Evolutionary conservation across 768 basidiomycete species (phyloP), one percentile per base, ranked within the genome.

Genomic region (Mycena olivaceomarginata): DNA sequence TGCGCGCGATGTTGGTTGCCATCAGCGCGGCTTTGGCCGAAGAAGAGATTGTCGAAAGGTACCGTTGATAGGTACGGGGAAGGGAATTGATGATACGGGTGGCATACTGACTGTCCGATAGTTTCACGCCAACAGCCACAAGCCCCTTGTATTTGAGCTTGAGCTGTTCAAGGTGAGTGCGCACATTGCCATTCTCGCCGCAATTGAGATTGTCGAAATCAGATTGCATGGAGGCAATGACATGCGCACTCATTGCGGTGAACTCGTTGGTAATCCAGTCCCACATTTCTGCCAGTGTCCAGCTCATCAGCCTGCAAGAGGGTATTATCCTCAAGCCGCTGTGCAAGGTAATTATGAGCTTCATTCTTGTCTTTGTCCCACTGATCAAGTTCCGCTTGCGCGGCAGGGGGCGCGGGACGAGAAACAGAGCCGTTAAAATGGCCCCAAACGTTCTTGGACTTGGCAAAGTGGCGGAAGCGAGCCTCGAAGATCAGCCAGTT

Each of bases 351-450:
- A 20, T 81, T 80, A 62, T 70, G 80, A 12, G 85, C 82, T 0
- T 85, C 75, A 72, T 79, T 79, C 82, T 89, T 80, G 80, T 87
- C 76, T 82, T 86, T 83, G 74, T 86, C 74, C 88, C 87, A 86
- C 22, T 72, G 53, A 13, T 51, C 46, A 18, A 81, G 39, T 15
- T 71, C 70, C 5, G 70, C 70, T 46, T 71, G 70, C 13, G 45
- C 80, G 5, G 80, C 70, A 12, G 72, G 69, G 18, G 74, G 67
- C 39, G 16, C 53, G 18, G 82, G 83, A 37, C 72, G 48, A 16
- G 74, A 7, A 9, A 64, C 25, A 13, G 77, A 75, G 41, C 86
- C 82, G 75, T 82, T 77, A 53, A 85, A 84, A 74, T 85, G 85
- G 40, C 79, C 77, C 85, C 84, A 85, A 31, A 80, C 75, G 2